Evolutionary conservation across 2,329 filamentous ascomycete species (phyloP).

Genomic region (Fusarium floridanum): DNA sequence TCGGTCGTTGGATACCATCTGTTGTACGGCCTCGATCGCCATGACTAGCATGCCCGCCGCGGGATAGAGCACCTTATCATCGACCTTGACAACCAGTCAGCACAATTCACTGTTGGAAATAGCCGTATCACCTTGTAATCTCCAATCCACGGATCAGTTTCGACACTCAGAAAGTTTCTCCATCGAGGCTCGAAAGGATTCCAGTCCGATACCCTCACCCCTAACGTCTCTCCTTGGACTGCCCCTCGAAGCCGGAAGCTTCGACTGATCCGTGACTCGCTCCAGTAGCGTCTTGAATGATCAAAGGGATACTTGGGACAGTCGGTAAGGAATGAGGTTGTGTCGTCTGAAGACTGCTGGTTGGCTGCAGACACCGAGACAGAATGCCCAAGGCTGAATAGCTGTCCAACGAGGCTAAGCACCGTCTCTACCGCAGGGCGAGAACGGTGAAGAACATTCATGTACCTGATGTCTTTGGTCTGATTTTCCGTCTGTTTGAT

Average conservation of each 20-base stretch:
- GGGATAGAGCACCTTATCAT: slow-evolving; percentile 13
- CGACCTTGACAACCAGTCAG: slow-evolving; percentile 10
- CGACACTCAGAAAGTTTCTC: slow-evolving; percentile 41
- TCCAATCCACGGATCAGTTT: slow-evolving; percentile 52
- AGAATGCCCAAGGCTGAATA: slow-evolving; percentile 1
- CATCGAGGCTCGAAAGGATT: slow-evolving; percentile 45
- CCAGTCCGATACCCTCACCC: slow-evolving; percentile 40
- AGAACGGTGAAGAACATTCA: neutral
- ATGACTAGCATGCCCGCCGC: slow-evolving; percentile 58
- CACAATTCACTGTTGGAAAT: neutral
- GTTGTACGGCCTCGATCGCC: slow-evolving; percentile 55
- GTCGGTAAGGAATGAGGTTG: neutral
- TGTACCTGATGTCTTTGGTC: neutral
- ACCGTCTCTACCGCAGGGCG: neutral
- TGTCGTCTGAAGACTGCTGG: neutral
- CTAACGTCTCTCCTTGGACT: slow-evolving; percentile 56
- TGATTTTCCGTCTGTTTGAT: neutral
- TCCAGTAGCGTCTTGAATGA: slow-evolving; percentile 50
- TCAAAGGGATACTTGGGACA: slow-evolving; percentile 14
- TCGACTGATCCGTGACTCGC: slow-evolving; percentile 46
- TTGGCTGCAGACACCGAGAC: neutral
- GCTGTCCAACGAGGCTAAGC: neutral
- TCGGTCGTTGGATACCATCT: neutral
- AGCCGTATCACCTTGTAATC: slow-evolving; percentile 48
- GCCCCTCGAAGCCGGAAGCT: slow-evolving; percentile 48